Evolutionary conservation across 75 land plant species (phyloP).

Genomic region (Isoetes taiwanensis): DNA sequence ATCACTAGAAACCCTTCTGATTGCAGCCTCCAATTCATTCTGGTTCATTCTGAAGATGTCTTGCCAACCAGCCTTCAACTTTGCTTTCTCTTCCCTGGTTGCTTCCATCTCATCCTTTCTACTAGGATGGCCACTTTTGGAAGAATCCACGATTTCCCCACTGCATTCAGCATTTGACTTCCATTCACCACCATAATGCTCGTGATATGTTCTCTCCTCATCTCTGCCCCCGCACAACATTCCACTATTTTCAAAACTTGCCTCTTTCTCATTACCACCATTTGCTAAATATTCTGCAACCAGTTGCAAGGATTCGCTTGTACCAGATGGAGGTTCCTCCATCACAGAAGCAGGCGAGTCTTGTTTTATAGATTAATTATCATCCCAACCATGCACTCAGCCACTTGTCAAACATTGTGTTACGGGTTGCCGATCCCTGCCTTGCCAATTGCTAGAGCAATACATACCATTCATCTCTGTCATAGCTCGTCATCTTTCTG

Average conservation of each 20-base stretch:
- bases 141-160: neutral
- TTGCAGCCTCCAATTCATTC: constrained; percentile 69
- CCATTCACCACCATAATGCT: neutral
- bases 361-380: constrained; percentile 1
- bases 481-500: too few relatives aligned
- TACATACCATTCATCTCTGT: constrained; percentile 38
- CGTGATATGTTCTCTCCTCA: neutral
- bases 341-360: neutral
- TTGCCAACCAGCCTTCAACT: constrained; percentile 87
- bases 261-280: neutral
- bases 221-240: neutral
- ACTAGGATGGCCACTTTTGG: too few relatives aligned
- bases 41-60: constrained; percentile 86
- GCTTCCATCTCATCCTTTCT: neutral
- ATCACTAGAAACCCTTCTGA: constrained; percentile 64
- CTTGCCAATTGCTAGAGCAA: constrained; percentile 47
- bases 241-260: neutral
- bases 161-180: neutral
- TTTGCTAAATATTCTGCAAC: constrained; percentile 8
- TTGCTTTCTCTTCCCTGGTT: constrained; percentile 28
- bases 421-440: constrained; percentile 51
- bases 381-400: constrained; percentile 81
- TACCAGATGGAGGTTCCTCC: neutral
- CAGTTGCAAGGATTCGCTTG: neutral
- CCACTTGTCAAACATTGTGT: constrained; percentile 90